A percentile compares a stretch with the other conserved stretches of the same genome.
These are phyloP conservation scores for Beauveria pseudobassiana DNA, from an alignment of 2,329 filamentous ascomycete species.

Conservation along the genomic window DNA sequence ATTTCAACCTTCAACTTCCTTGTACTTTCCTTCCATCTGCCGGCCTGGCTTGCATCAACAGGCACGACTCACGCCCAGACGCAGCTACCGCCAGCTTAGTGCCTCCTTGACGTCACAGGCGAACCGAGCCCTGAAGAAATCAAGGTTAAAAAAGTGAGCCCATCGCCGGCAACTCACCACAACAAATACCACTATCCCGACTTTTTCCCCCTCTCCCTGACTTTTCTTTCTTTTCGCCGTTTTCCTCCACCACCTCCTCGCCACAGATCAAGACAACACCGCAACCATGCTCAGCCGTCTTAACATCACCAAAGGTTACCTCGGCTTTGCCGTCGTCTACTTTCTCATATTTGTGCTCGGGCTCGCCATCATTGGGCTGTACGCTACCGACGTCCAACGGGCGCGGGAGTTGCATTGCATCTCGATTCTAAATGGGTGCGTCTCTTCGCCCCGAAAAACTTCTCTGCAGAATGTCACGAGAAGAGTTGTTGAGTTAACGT, in stretches of 20 bases:
- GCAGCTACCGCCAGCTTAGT: background rate
- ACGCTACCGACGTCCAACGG: conserved; percentile 58
- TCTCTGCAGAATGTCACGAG: background rate
- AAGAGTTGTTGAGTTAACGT: too few relatives aligned
- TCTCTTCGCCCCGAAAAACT: background rate
- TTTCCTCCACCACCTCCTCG: background rate
- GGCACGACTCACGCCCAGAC: background rate
- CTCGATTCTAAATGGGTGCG: conserved; percentile 64
- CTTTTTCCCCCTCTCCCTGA: background rate
- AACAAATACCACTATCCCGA: background rate
- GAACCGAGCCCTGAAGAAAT: background rate
- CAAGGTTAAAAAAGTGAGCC: background rate
- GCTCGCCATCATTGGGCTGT: conserved; percentile 70
- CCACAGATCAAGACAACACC: background rate
- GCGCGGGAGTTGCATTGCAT: conserved; percentile 42
- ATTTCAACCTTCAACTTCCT: too few relatives aligned
- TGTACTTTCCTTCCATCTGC: too few relatives aligned
- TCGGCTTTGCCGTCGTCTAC: conserved; percentile 57
- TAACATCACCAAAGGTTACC: conserved; percentile 38
- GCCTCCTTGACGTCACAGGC: conserved; percentile 7
- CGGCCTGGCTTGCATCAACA: background rate
- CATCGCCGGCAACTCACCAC: background rate
- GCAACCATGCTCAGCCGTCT: conserved; percentile 36
- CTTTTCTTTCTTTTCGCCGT: background rate
- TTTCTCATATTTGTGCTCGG: conserved; percentile 70